phyloP scores from a whole-genome alignment of 148 eudicot species.

The Oxyria digyna region DNA sequence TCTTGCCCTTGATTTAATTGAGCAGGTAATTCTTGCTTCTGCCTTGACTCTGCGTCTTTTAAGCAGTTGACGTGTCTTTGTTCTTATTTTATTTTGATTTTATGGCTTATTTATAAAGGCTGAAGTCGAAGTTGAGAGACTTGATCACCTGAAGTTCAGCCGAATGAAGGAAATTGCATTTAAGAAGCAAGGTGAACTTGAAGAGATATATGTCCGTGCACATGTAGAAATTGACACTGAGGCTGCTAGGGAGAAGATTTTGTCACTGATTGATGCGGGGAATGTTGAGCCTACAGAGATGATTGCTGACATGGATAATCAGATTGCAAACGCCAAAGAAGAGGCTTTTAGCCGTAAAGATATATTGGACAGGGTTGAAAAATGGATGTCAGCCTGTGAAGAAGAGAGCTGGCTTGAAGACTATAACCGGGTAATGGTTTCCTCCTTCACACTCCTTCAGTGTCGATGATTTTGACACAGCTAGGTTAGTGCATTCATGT shows the following conservation, averaged over 20 bases:
- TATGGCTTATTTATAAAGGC: conserved; percentile 37
- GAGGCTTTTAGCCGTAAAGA: conserved; percentile 92
- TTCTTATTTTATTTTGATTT: background rate
- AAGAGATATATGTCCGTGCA: conserved; percentile 81
- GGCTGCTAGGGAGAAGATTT: conserved; percentile 70
- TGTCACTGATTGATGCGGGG: conserved; percentile 82
- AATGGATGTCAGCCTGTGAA: conserved; percentile 99
- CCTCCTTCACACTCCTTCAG: background rate
- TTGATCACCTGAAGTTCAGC: conserved; percentile 88
- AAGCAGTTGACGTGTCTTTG: conserved; percentile 4
- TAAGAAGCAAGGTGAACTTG: conserved; percentile 89
- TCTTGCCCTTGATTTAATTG: conserved; percentile 83
- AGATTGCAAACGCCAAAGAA: conserved; percentile 82
- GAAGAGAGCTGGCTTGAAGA: conserved; percentile 99
- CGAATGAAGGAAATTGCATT: conserved; percentile 98
- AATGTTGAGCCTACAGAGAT: conserved; percentile 84
- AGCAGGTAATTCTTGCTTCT: conserved; percentile 43
- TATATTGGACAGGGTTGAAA: conserved; percentile 95
- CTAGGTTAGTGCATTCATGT: background rate
- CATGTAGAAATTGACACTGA: conserved; percentile 88
- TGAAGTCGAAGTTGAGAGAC: conserved; percentile 93
- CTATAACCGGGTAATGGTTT: conserved; percentile 64
- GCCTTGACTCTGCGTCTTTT: background rate
- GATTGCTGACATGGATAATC: conserved; percentile 94
- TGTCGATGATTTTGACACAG: background rate